Percentiles rank a stretch among this genome's conserved stretches.
These are phyloP conservation scores for Stropharia rugosoannulata DNA, from an alignment of 768 basidiomycete genomes.

Conservation along the genomic window DNA sequence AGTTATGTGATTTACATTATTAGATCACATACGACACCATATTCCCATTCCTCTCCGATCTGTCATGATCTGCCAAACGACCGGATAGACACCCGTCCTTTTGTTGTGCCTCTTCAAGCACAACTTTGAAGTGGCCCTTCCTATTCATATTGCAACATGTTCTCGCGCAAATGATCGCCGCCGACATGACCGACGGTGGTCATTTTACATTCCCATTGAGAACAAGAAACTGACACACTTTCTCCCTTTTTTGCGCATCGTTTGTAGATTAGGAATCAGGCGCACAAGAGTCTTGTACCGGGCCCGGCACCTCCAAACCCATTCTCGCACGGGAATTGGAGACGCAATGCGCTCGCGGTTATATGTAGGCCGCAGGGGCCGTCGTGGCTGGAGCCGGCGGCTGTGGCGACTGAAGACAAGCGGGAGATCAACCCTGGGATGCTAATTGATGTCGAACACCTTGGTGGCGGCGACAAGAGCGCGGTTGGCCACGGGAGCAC, in stretches of 20 bases:
- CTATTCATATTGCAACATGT: conserved; percentile 6
- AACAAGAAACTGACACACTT: too few species aligned
- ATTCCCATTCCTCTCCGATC: conserved; percentile 6
- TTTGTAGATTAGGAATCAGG: conserved; percentile 78
- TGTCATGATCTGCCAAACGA: conserved; percentile 21
- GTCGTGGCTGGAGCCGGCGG: conserved; percentile 74
- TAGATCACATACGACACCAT: not conserved
- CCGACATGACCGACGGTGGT: not conserved
- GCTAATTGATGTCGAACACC: conserved; percentile 13
- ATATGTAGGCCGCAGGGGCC: conserved; percentile 79
- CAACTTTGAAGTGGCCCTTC: conserved; percentile 10
- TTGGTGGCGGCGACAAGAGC: not conserved
- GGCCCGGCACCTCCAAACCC: conserved; percentile 77
- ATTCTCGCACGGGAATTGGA: conserved; percentile 79
- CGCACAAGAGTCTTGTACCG: conserved; percentile 67
- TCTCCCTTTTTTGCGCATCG: not conserved
- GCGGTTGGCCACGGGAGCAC: conserved; percentile 1
- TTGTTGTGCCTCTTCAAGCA: not conserved
- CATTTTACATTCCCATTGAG: too few species aligned
- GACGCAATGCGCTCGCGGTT: conserved; percentile 70
- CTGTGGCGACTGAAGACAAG: conserved; percentile 66
- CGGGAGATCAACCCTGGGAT: conserved; percentile 73
- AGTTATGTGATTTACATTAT: not conserved
- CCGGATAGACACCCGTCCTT: conserved; percentile 5
- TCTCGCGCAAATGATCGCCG: conserved; percentile 9